Evolutionary conservation across 345 rosid species (phyloP).

Genomic region (Sonneratia caseolaris): DNA sequence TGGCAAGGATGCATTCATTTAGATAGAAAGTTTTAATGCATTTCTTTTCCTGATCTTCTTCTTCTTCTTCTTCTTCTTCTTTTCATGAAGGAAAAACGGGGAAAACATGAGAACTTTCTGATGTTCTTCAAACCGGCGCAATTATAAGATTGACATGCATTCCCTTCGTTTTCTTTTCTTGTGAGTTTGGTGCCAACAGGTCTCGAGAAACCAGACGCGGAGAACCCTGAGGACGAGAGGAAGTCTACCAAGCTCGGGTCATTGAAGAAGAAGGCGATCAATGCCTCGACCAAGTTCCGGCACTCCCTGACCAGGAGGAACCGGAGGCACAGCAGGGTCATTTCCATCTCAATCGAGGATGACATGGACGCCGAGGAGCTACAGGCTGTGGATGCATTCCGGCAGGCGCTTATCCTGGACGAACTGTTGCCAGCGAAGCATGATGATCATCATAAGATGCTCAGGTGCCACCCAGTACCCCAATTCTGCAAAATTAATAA

Average conservation of each 20-base stretch:
- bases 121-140: no score
- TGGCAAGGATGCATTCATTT: not conserved
- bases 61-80: no score
- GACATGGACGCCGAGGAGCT: constrained; percentile 58
- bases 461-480: constrained; percentile 27
- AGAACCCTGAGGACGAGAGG: constrained; percentile 53
- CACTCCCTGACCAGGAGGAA: constrained; percentile 58
- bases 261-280: constrained; percentile 58
- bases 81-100: no score
- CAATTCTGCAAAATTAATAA: not conserved
- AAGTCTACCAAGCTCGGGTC: constrained; percentile 47
- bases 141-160: no score
- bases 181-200: not conserved
- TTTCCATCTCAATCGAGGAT: constrained; percentile 51
- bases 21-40: not conserved
- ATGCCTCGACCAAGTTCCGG: constrained; percentile 63
- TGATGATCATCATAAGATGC: constrained; percentile 73
- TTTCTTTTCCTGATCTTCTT: not conserved
- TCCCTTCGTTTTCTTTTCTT: no score
- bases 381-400: constrained; percentile 60
- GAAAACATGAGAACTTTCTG: no score
- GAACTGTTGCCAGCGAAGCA: constrained; percentile 62
- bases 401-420: constrained; percentile 66
- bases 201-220: constrained; percentile 11
- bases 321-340: constrained; percentile 53